Base-by-base conservation (phyloP, 1,139 yeast species). In the Yamadazyma songkhlaensis region DNA sequence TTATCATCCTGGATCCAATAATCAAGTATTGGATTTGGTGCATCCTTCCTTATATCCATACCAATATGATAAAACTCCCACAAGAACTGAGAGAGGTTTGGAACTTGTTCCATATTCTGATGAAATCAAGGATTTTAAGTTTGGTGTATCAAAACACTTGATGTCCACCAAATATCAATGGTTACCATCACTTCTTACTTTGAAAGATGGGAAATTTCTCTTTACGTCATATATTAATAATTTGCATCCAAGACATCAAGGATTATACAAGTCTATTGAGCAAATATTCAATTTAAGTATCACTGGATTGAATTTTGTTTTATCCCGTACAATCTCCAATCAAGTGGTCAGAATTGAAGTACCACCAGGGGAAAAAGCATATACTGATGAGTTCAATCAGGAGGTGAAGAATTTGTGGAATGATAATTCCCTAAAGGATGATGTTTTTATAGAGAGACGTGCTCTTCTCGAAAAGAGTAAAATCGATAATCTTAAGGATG, bases 41-140 rank as follows among this genome's bases (percentile, higher is more conserved):
- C 74, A 70, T 44, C 75, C 75, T 8, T 67, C 74, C 13, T 50
- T 69, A 34, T 68, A 57, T 39, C 71, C 72, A 0, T 46, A 67
- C 6, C 62, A 57, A 35, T 69, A 66, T 37, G 67, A 62, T 0
- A 51, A 40, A 9, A 64, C 72, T 6, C 63, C 66, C 1, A 44
- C 60, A 10, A 32, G 47, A 1, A 21, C 31, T 10, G 15, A 14
- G 13, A 22, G 29, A 9, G 11, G 39, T 6, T 25, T 42, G 9
- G 38, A 37, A 26, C 39, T 50, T 8, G 44, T 39, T 1, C 33
- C 47, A 27, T 53, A 41, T 33, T 27, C 26, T 11, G 42, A 46
- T 3, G 39, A 40, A 12, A 45, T 54, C 15, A 15, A 34, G 12
- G 36, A 43, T 17, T 51, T 48, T n/a, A 57, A 60, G 35, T 24